These are phyloP conservation scores for Penstemon barbatus DNA, from an alignment of 257 asterid species.

Conservation along the genomic window DNA sequence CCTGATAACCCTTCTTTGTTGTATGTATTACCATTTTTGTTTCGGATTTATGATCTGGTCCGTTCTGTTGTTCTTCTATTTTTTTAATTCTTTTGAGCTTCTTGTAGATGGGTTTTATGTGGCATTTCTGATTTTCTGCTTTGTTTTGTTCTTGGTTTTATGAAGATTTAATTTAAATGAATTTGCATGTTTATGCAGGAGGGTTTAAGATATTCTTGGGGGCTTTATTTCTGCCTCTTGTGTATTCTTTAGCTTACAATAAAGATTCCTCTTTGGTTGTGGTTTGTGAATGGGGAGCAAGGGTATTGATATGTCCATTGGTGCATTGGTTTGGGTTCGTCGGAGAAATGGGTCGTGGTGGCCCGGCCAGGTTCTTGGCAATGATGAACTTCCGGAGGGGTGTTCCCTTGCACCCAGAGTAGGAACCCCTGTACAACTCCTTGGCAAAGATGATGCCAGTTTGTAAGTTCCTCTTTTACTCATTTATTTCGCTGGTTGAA, in stretches of 20 bases:
- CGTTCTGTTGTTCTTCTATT: not conserved
- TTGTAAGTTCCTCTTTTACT: slow-evolving; percentile 63
- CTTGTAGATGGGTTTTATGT: no score
- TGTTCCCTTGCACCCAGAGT: slow-evolving; percentile 59
- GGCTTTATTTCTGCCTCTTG: slow-evolving; percentile 7
- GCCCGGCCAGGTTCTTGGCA: slow-evolving; percentile 83
- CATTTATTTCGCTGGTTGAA: slow-evolving; percentile 18
- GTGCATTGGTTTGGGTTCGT: slow-evolving; percentile 93
- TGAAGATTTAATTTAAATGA: slow-evolving; percentile 14
- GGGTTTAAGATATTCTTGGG: slow-evolving; percentile 28
- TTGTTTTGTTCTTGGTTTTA: slow-evolving; percentile 2
- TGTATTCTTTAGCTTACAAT: slow-evolving; percentile 14
- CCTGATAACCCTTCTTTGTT: slow-evolving; percentile 13
- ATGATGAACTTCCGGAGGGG: slow-evolving; percentile 70
- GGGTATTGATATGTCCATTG: slow-evolving; percentile 62
- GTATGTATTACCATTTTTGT: slow-evolving; percentile 17
- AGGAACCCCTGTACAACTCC: slow-evolving; percentile 91
- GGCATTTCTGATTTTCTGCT: no score
- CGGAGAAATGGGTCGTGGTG: slow-evolving; percentile 95
- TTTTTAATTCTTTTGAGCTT: slow-evolving; percentile 1
- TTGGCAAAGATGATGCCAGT: slow-evolving; percentile 87
- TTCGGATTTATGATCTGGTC: slow-evolving; percentile 30
- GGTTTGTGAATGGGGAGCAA: slow-evolving; percentile 59
- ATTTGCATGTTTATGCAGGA: slow-evolving; percentile 26
- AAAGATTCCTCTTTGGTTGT: slow-evolving; percentile 21